Evolutionary conservation across 1,284 basidiomycete species (phyloP), one percentile per base, ranked within the genome.

Genomic region (Kwoniella shivajii): DNA sequence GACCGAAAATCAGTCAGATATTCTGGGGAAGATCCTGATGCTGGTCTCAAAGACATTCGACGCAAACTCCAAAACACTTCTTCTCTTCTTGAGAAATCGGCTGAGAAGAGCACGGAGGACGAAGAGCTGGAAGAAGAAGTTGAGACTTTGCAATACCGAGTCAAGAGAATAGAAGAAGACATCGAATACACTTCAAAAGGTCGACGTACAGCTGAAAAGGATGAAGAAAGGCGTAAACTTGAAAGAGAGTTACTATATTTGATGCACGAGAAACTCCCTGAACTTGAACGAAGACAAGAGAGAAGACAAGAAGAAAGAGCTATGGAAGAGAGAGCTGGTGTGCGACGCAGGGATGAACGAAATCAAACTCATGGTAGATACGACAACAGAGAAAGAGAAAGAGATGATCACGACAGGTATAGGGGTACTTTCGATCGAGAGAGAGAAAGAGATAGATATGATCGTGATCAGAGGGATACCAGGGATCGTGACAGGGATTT

Each of bases 221-320:
- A 95, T 58, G 88, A 92, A 62, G 92, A 96, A 72, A 83, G 88
- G 50, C 82, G 96, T 31, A 85, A 87, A 69, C 83, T 96, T 22
- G 96, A 99, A 78, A 83, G 96, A 37, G 92, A 98, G 68, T 81
- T 98, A 37, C 77, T 97, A 64, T 83, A 84, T 54, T 81, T 99
- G 47, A 86, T 91, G 85, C 92, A 98, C 69, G 92, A 96, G 73
- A 85, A 89, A 54, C 82, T 99, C 2, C 96, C 95, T 0, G 90
- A 91, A 63, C 84, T 99, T 13, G 93, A 98, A 78, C 84, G 87
- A 69, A 86, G 86, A 69, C 85, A 97, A 59, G 86, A 91, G 69
- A 86, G 87, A 24, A 80, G 90, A 43, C 90, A 95, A 50, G 86
- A 87, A 60, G 82, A 86, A 60, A 86, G 83, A 72, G 85, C 88